phyloP scores from a whole-genome alignment of 2,329 filamentous ascomycete genomes.

The Pestalotiopsis sp. region DNA sequence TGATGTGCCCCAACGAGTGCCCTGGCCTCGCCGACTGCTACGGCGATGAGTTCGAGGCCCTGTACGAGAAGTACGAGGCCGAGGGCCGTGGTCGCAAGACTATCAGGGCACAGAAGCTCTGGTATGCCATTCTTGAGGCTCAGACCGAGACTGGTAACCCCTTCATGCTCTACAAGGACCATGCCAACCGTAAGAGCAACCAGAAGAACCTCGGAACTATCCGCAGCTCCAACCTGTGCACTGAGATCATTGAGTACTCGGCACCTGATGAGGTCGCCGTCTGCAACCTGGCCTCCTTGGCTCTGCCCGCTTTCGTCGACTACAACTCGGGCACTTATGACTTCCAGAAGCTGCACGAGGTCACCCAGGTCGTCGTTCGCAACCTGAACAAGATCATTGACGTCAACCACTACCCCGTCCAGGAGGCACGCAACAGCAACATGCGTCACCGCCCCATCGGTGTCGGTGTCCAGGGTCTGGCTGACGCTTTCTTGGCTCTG shows the following conservation, averaged over 20 bases:
- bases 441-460: conserved; percentile 95
- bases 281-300: conserved; percentile 95
- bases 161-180: conserved; percentile 99
- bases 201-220: conserved; percentile 99
- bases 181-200: conserved; percentile 99
- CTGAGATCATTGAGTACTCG: conserved; percentile 96
- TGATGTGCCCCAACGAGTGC: conserved; percentile 98
- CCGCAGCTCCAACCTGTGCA: conserved; percentile 97
- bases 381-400: conserved; percentile 99
- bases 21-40: conserved; percentile 95
- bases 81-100: conserved; percentile 88
- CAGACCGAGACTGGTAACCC: conserved; percentile 99
- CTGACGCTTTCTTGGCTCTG: conserved; percentile 95
- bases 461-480: conserved; percentile 95
- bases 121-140: conserved; percentile 97
- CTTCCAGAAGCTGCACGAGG: conserved; percentile 96
- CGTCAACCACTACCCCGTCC: conserved; percentile 97
- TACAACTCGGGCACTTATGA: conserved; percentile 84
- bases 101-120: conserved; percentile 97
- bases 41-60: conserved; percentile 92
- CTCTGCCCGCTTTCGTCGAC: conserved; percentile 89
- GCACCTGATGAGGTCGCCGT: conserved; percentile 98
- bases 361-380: conserved; percentile 86
- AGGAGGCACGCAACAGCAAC: conserved; percentile 93
- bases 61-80: conserved; percentile 91